Evolutionary conservation across 495 filamentous ascomycete genomes (phyloP), one percentile per base, ranked within the genome.

Genomic region (Penicillium soppii): DNA sequence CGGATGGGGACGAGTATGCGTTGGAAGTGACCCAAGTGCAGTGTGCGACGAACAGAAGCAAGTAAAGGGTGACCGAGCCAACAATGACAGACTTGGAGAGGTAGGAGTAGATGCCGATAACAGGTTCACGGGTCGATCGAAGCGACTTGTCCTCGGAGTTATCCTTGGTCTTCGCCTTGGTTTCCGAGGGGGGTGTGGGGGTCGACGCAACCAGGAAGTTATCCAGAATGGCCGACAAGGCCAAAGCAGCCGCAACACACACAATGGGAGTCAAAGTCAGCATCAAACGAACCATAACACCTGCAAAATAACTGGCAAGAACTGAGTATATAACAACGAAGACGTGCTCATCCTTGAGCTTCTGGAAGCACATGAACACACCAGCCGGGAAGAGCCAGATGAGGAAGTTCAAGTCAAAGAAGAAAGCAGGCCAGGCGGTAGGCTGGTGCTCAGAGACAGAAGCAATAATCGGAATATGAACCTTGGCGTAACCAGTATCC

Each of bases 11-110:
- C 6, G 91, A 96, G 69, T 99, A 99, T 7, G 95, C 95, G 61
- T 97, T 97, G 1, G 92, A 97, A 9, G 95, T 99, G 19, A 99
- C 95, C 94, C 95, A 99, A 3, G 95, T 99, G 71, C 95, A 97
- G 74, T 99, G 95, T 35, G 92, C 81, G 37, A 99, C 95, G 57
- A 97, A 99, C 36, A 97, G 66, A 41, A 99, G 74, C 13, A 99
- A 82, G 63, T 97, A 99, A 43, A 84, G 58, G 2, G 82, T 84
- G 56, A 92, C 74, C 5, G 83, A 77, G 23, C 76, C 77, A n/a
- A 88, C 82, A 20, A 95, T 80, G 43, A 86, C 73, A 21, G 78
- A 57, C 75, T 95, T 97, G 20, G 91, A 95, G 44, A 91, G 68
- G 43, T 77, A 78, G 13, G 85, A 87, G 71, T 91, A 91, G 50